Percentiles rank a stretch among this genome's conserved stretches.
These are phyloP conservation scores for Aspergillus puulaauensis DNA, from an alignment of 2,329 filamentous ascomycete species.

Conservation along the genomic window DNA sequence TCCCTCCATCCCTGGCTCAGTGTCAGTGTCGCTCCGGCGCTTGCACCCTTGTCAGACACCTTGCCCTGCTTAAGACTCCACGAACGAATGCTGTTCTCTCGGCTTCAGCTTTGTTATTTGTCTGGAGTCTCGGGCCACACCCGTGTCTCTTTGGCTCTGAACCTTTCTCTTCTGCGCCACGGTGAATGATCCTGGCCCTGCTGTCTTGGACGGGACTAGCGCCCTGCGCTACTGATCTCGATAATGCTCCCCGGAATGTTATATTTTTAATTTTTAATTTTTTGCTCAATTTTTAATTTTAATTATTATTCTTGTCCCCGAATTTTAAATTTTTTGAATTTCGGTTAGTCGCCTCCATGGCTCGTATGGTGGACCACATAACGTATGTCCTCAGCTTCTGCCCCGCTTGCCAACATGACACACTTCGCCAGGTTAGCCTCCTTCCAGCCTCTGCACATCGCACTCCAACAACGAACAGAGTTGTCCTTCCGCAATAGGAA, in stretches of 20 bases:
- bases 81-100: no score
- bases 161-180: no score
- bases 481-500: background rate
- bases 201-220: constrained; percentile 8
- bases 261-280: constrained; percentile 6
- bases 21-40: constrained; percentile 20
- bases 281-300: background rate
- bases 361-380: constrained; percentile 3
- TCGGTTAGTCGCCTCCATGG: background rate
- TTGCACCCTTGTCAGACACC: constrained; percentile 4
- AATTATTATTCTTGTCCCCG: background rate
- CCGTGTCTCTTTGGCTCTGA: no score
- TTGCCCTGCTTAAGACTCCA: no score
- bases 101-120: no score
- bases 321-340: background rate
- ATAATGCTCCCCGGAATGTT: constrained; percentile 8
- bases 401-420: constrained; percentile 19
- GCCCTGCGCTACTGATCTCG: constrained; percentile 2
- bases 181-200: background rate
- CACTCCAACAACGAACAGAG: background rate
- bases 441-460: background rate
- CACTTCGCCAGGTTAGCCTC: constrained; percentile 10
- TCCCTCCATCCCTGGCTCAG: constrained; percentile 19
- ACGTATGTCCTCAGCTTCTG: constrained; percentile 6
- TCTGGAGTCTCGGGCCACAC: no score